phyloP scores from a whole-genome alignment of 1,284 basidiomycete species.

The Trichosporon sp. region DNA sequence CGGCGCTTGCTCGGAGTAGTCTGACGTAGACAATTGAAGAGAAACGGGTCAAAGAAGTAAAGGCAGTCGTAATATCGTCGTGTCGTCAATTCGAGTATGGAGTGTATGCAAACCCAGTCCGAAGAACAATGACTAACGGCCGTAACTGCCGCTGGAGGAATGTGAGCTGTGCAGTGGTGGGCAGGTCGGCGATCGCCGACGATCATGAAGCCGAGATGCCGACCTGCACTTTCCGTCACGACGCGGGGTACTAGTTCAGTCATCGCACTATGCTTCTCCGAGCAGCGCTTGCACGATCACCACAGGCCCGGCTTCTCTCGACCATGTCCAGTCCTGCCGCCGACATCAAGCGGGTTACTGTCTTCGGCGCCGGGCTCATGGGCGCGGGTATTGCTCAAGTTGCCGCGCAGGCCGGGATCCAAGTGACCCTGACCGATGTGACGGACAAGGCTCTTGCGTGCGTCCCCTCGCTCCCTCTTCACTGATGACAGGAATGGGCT shows the following conservation, averaged over 20 bases:
- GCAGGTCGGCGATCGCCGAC: slow-evolving; percentile 18
- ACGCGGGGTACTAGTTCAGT: not conserved
- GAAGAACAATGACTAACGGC: not conserved
- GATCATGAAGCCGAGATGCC: slow-evolving; percentile 12
- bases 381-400: slow-evolving; percentile 62
- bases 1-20: no score
- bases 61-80: not conserved
- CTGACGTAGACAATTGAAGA: no score
- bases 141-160: not conserved
- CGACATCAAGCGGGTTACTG: slow-evolving; percentile 52
- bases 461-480: slow-evolving; percentile 5
- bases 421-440: slow-evolving; percentile 57
- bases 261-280: slow-evolving; percentile 8
- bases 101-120: not conserved
- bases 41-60: no score
- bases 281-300: not conserved
- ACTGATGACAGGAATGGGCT: slow-evolving; percentile 59
- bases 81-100: not conserved
- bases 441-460: slow-evolving; percentile 54
- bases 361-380: slow-evolving; percentile 61
- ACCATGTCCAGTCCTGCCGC: not conserved
- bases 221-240: not conserved
- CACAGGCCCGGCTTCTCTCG: not conserved
- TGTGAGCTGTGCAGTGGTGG: not conserved
- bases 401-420: slow-evolving; percentile 58